Evolutionary conservation across 2,329 filamentous ascomycete species (phyloP), one percentile per base, ranked within the genome.

Genomic region (Fusarium annulatum): DNA sequence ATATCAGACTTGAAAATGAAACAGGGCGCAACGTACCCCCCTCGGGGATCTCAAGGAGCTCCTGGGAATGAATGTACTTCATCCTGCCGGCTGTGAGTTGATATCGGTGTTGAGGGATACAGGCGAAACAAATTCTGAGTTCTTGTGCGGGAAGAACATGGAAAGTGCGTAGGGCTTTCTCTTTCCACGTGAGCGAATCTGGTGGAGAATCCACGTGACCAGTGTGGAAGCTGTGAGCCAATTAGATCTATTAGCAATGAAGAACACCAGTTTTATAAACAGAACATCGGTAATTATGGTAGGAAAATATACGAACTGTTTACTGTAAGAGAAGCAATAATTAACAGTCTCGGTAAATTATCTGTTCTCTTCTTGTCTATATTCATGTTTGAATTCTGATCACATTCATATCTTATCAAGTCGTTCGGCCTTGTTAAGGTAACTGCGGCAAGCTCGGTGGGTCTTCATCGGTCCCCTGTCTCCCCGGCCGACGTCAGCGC

Each of bases 1-100:
- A 46, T 36, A 59, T 70, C 30, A 53, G 19, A 28, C 23, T 51
- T 28, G 38, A 63, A 67, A 74, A 72, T 51, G 63, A 52, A 67
- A 71, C 33, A 45, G 64, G 74, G 78, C 73, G 78, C 77, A 80
- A 93, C 94, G 88, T 92, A 97, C 95, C 95, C 90, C 95, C 94
- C 87, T 98, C 94, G 84, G 97, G 96, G 88, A 99, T 94, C 83
- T 92, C 91, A 88, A 99, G 90, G 88, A 91, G 90, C 92, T 99
- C 96, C 89, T 96, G 90, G 84, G 94, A 97, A 91, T 98, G 95
- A 89, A 99, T 97, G 94, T 98, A 98, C 91, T 94, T 97, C 96
- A 98, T 98, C 88, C 94, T 98, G 93, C 88, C 87, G 86, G 85
- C 85, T 81, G 83, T 84, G 84, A 83, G 81, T 82, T 82, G 82